Evolutionary conservation across 148 eudicot species (phyloP), one percentile per base, ranked within the genome.

Genomic region (Rhododendron kiyosumense): DNA sequence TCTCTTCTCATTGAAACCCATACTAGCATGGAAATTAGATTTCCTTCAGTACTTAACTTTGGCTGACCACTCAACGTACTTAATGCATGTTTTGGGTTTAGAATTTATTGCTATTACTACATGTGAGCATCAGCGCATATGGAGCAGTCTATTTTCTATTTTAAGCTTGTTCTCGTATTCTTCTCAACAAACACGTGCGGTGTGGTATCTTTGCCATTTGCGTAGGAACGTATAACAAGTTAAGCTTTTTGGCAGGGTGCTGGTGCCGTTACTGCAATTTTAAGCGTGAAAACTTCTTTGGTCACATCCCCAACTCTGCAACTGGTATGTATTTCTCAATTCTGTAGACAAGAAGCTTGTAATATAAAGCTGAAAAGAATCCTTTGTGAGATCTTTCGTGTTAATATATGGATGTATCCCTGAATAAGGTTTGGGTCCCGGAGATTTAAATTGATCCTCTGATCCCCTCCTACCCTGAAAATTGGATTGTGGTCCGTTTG

Each of bases 271-370:
- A 90, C 89, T 81, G 87, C 96, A 63, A 92, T 86, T 89, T 86
- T 94, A 87, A 91, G 91, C 87, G 78, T 88, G 86, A 97, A 97
- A 92, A 91, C 93, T 73, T 87, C 96, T 75, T 54, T 91, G 90
- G 84, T 86, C 63, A 76, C 93, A 81, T 41, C 93, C 22, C 85
- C 97, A 75, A 90, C 94, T 85, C 94, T 84, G 84, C 85, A 88
- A 48, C 84, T 92, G 93, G 99, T 97, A 95, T 88, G 96, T 48
- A 14, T 79, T 26, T 45, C 7, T 15, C 10, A 51, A 79, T 14
- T n/a, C 54, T 32, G 3, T 78, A 24, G 30, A 10, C 11, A 4
- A 10, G 49, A 43, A 78, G 32, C 49, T 7, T 78, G 26, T 65
- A 65, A 65, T 26, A 65, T 65, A 65, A 78, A 48, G 32, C 81